phyloP scores from a whole-genome alignment of 2,329 filamentous ascomycete genomes.

The Aureobasidium sp. region DNA sequence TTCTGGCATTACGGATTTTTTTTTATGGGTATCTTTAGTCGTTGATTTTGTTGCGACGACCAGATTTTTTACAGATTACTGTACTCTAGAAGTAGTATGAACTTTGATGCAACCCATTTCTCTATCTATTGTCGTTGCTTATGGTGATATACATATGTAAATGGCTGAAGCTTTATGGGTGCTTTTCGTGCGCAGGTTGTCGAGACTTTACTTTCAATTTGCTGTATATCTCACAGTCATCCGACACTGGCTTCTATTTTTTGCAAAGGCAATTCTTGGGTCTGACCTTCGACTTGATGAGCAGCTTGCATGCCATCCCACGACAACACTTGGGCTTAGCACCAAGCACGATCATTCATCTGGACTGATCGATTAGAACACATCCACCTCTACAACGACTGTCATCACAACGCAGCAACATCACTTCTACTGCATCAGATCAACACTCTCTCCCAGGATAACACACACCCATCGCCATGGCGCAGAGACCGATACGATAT shows the following conservation, averaged over 20 bases:
- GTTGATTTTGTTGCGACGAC: conserved; percentile 7
- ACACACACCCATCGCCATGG: not conserved
- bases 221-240: not conserved
- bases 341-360: not conserved
- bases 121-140: not conserved
- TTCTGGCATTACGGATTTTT: not conserved
- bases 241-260: not conserved
- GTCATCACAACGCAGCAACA: not conserved
- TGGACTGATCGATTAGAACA: not conserved
- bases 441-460: not conserved
- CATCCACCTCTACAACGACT: not conserved
- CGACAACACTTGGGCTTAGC: not conserved
- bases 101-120: not conserved
- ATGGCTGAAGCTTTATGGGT: not conserved
- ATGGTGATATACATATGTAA: not conserved
- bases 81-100: conserved; percentile 9
- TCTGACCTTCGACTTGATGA: not conserved
- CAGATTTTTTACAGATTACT: not conserved
- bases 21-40: conserved; percentile 8
- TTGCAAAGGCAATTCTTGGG: not conserved
- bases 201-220: not conserved
- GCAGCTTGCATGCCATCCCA: not conserved
- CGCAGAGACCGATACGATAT: not conserved
- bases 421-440: not conserved
- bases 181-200: not conserved